Conservation (phyloP, 768 basidiomycete genomes). For the Amanita pallidorosea region DNA sequence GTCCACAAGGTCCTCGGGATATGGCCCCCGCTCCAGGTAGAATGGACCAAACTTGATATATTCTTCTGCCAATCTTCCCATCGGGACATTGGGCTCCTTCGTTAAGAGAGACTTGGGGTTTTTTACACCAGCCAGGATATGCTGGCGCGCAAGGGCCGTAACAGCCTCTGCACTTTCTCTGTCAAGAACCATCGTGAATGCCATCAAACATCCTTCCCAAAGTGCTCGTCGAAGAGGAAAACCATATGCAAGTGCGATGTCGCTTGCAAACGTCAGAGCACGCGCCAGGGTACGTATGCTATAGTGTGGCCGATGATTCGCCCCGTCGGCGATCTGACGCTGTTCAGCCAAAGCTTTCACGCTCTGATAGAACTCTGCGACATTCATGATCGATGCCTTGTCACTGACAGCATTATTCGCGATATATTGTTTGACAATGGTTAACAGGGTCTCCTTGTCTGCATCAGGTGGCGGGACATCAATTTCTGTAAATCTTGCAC, state of each 20-base stretch:
- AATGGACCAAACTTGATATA: conserved; percentile 87
- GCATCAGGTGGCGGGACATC: conserved; percentile 92
- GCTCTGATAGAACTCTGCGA: conserved; percentile 82
- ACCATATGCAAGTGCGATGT: conserved; percentile 66
- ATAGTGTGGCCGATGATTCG: conserved; percentile 88
- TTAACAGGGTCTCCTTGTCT: conserved; percentile 80
- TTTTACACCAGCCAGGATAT: conserved; percentile 69
- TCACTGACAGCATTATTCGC: conserved; percentile 76
- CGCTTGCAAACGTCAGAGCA: conserved; percentile 82
- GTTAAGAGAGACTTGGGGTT: conserved; percentile 69
- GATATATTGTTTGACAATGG: conserved; percentile 84
- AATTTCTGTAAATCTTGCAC: conserved; percentile 89
- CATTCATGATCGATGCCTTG: conserved; percentile 77
- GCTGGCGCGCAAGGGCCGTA: conserved; percentile 56
- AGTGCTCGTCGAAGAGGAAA: conserved; percentile 59
- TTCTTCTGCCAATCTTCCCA: conserved; percentile 32
- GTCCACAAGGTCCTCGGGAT: conserved; percentile 51
- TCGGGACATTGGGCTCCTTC: conserved; percentile 53
- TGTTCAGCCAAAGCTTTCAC: conserved; percentile 68
- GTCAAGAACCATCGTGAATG: conserved; percentile 94
- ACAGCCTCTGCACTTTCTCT: conserved; percentile 57
- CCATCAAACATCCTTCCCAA: conserved; percentile 97
- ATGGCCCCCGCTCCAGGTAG: conserved; percentile 73
- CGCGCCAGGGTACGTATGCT: conserved; percentile 94
- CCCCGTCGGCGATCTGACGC: conserved; percentile 83